Evolutionary conservation across 192 early-diverging fungal species (phyloP).

Genomic region (Chytriomyces sp.): DNA sequence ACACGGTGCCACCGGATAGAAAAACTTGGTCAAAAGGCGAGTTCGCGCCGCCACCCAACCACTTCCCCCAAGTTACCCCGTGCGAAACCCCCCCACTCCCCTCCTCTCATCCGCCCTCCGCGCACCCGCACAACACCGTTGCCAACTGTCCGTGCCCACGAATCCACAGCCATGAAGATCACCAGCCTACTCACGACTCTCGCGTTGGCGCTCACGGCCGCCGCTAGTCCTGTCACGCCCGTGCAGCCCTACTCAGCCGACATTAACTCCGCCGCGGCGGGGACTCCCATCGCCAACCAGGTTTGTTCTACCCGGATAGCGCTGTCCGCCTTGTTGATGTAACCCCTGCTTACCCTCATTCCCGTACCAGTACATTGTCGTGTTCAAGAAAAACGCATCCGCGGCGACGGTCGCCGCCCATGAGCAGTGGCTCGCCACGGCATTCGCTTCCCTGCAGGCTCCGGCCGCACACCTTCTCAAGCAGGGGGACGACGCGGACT

Average conservation of each 20-base stretch:
- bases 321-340: background rate
- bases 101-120: background rate
- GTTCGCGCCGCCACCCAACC: background rate
- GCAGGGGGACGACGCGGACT: slow-evolving; percentile 14
- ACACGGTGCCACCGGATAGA: no score
- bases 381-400: slow-evolving; percentile 24
- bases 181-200: background rate
- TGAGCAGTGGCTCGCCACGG: slow-evolving; percentile 22
- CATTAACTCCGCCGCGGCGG: background rate
- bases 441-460: background rate
- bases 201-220: background rate
- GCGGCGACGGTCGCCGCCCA: background rate
- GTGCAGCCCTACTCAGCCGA: background rate
- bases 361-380: slow-evolving; percentile 28
- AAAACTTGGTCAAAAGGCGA: background rate
- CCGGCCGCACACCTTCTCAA: slow-evolving; percentile 2
- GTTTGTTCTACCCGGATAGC: background rate
- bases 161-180: background rate
- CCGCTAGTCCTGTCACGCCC: background rate
- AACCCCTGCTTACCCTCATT: background rate
- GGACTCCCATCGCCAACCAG: slow-evolving; percentile 34
- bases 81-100: background rate
- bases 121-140: background rate
- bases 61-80: background rate
- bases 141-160: no score